A percentile compares a stretch with the other conserved stretches of the same genome.
Evolutionary conservation across 163 green algal species (phyloP).

Genomic region (Chlamydomonas reinhardtii): DNA sequence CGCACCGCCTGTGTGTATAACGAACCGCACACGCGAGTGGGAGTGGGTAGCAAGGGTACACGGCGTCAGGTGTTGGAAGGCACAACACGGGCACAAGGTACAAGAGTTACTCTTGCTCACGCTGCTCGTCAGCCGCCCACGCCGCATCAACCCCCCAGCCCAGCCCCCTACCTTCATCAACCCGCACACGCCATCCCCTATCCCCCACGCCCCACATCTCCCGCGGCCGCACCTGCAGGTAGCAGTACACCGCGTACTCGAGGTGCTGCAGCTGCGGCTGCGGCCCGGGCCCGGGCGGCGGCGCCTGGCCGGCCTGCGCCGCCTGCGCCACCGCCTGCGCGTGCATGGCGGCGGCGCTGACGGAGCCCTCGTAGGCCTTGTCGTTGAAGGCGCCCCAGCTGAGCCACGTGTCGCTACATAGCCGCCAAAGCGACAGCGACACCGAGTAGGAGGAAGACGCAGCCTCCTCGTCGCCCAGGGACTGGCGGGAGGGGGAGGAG

Average conservation of each 20-base stretch:
- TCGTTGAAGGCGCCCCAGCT: constrained; percentile 94
- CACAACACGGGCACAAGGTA: too few species aligned
- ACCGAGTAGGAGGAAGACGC: constrained; percentile 88
- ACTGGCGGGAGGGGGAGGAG: neutral
- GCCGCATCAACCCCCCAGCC: too few species aligned
- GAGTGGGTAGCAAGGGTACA: too few species aligned
- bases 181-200: too few species aligned
- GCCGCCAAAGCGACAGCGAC: constrained; percentile 84
- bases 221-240: constrained; percentile 68
- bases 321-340: neutral
- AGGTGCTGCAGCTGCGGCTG: constrained; percentile 64
- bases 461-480: constrained; percentile 70
- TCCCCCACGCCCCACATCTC: too few species aligned
- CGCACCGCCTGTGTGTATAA: constrained; percentile 74
- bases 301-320: constrained; percentile 20
- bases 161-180: neutral
- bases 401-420: constrained; percentile 86
- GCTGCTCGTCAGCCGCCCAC: too few species aligned
- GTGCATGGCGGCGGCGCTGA: neutral
- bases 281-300: neutral
- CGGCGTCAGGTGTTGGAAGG: too few species aligned
- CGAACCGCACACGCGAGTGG: constrained; percentile 58
- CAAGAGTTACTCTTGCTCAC: too few species aligned
- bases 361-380: constrained; percentile 66
- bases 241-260: constrained; percentile 87